Conservation (phyloP, 148 eudicot species). For the Vaccinium darrowii region DNA sequence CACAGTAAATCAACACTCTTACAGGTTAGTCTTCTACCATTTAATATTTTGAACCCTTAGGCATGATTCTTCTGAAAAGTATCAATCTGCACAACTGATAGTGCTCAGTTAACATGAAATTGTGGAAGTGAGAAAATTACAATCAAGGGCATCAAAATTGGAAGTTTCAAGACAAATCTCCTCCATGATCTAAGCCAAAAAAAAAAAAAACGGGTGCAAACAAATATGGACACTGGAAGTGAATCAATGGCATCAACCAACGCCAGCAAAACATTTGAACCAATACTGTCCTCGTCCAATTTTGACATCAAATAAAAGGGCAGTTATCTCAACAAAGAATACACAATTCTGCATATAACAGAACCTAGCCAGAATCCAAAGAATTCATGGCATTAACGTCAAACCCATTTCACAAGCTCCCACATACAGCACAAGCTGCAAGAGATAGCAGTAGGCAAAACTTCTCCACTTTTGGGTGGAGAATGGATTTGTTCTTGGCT, state of each 20-base stretch:
- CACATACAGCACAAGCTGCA: not conserved
- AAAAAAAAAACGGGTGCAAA: not conserved
- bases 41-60: not conserved
- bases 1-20: not conserved
- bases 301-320: not conserved
- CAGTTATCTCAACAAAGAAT: not conserved
- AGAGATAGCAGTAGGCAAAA: not conserved
- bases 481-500: not conserved
- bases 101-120: conserved; percentile 1
- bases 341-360: not conserved
- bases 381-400: not conserved
- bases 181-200: not conserved
- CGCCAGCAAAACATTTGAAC: not conserved
- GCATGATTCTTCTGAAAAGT: not conserved
- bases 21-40: not conserved
- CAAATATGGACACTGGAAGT: not conserved
- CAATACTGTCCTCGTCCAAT: not conserved
- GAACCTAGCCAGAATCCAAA: not conserved
- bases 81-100: not conserved
- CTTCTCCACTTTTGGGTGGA: not conserved
- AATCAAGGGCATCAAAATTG: not conserved
- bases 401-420: not conserved
- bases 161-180: not conserved
- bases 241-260: not conserved
- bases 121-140: not conserved